Evolutionary conservation across 495 filamentous ascomycete genomes (phyloP).

Genomic region (Hypoxylon rickii): DNA sequence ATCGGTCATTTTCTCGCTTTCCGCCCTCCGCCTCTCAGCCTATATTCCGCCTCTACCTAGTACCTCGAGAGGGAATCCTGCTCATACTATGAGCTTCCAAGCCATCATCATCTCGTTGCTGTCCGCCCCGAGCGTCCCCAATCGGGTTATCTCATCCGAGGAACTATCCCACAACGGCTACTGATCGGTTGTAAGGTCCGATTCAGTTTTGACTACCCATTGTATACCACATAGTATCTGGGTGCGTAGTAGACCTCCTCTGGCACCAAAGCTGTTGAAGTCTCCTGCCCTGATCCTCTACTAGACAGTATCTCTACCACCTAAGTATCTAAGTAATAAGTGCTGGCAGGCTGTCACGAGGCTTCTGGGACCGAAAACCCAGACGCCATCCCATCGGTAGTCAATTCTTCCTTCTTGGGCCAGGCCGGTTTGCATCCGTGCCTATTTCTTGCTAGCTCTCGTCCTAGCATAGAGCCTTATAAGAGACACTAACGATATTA

Average conservation of each 20-base stretch:
- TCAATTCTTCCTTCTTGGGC: constrained; percentile 3
- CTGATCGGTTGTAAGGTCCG: constrained; percentile 27
- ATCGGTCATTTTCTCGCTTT: constrained; percentile 16
- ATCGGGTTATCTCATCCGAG: constrained; percentile 15
- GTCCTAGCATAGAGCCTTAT: background rate
- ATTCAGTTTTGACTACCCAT: constrained; percentile 12
- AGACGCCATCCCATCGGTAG: background rate
- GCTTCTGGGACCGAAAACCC: background rate
- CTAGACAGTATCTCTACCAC: too few relatives aligned
- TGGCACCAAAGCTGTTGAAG: too few relatives aligned
- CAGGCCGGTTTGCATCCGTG: constrained; percentile 1
- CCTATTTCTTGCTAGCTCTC: constrained; percentile 4
- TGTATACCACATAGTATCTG: too few relatives aligned
- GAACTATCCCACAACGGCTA: constrained; percentile 4
- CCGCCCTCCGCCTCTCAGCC: constrained; percentile 27
- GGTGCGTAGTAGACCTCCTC: background rate
- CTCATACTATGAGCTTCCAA: constrained; percentile 18
- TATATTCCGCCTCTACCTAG: constrained; percentile 28
- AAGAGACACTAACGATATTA: constrained; percentile 4
- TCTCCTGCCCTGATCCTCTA: too few relatives aligned
- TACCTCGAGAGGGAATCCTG: constrained; percentile 11
- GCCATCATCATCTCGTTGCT: constrained; percentile 5
- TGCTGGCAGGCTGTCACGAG: background rate
- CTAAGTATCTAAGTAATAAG: too few relatives aligned
- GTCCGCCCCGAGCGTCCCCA: constrained; percentile 21